Evolutionary conservation across 148 eudicot species (phyloP).

Genomic region (Amaranthus hypochondriacus): DNA sequence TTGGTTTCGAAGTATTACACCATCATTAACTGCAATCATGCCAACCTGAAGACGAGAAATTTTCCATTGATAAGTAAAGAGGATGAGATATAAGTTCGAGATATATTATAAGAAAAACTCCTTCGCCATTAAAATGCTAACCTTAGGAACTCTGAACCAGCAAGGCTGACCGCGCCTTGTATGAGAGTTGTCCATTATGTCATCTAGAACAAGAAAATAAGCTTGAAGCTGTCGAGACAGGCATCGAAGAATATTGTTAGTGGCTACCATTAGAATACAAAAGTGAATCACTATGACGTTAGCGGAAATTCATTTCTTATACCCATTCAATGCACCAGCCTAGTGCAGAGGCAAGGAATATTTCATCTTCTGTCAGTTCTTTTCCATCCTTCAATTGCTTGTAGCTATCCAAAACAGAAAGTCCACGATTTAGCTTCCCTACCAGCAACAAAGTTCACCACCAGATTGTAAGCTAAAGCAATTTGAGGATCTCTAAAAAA

Average conservation of each 20-base stretch:
- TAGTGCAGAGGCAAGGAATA: constrained; percentile 75
- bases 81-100: no score
- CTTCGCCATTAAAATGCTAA: constrained; percentile 14
- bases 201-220: constrained; percentile 80
- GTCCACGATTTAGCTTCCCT: constrained; percentile 86
- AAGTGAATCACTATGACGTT: not conserved
- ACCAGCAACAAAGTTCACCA: constrained; percentile 17
- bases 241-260: not conserved
- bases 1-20: constrained; percentile 72
- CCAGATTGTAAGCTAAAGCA: not conserved
- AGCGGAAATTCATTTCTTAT: constrained; percentile 1
- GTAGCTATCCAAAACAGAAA: constrained; percentile 85
- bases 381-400: constrained; percentile 62
- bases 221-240: constrained; percentile 63
- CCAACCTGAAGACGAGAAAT: constrained; percentile 49
- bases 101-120: no score
- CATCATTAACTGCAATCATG: constrained; percentile 81
- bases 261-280: not conserved
- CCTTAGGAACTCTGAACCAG: constrained; percentile 81
- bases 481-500: no score
- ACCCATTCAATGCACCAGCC: constrained; percentile 99
- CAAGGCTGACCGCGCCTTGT: constrained; percentile 79
- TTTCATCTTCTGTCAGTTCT: constrained; percentile 64
- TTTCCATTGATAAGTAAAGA: not conserved
- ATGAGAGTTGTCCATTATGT: constrained; percentile 68